Conservation (phyloP, 805 yeast species). For the Nakazawaea ambrosiae region DNA sequence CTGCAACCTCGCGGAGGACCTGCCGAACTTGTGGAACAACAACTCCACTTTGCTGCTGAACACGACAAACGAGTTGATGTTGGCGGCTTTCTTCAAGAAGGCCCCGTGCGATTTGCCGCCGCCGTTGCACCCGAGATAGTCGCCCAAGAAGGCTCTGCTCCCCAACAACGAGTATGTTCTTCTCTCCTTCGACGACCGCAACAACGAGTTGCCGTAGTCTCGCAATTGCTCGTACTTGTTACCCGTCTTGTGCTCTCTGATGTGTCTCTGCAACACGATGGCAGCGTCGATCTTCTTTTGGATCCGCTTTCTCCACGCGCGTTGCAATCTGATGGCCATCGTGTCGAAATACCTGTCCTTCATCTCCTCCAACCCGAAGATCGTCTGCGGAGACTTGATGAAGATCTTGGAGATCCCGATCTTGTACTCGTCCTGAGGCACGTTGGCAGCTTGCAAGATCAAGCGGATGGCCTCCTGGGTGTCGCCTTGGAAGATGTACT, state of each 20-base stretch:
- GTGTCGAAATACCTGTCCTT: conserved; percentile 96
- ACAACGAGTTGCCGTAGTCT: conserved; percentile 69
- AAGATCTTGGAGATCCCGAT: conserved; percentile 89
- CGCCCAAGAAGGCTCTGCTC: conserved; percentile 88
- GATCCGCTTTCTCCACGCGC: conserved; percentile 88
- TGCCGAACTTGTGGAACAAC: conserved; percentile 80
- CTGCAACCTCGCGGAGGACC: conserved; percentile 76
- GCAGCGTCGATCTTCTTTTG: conserved; percentile 85
- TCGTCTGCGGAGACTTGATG: conserved; percentile 93
- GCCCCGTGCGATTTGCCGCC: conserved; percentile 69
- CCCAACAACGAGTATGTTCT: conserved; percentile 84
- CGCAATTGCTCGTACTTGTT: conserved; percentile 78
- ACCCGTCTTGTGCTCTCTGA: conserved; percentile 76
- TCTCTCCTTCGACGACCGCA: conserved; percentile 79
- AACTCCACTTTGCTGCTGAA: conserved; percentile 82
- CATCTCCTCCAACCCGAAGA: conserved; percentile 92
- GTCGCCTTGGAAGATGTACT: conserved; percentile 53
- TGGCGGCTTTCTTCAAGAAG: conserved; percentile 61
- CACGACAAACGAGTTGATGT: conserved; percentile 60
- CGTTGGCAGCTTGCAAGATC: conserved; percentile 47
- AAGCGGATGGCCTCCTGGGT: conserved; percentile 44
- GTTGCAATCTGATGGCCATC: conserved; percentile 95
- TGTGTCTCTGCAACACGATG: conserved; percentile 67
- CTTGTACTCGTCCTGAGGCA: conserved; percentile 80
- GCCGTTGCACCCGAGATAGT: conserved; percentile 73